Base-by-base conservation (phyloP, 2,329 filamentous ascomycete species). In the Massarina eburnea region DNA sequence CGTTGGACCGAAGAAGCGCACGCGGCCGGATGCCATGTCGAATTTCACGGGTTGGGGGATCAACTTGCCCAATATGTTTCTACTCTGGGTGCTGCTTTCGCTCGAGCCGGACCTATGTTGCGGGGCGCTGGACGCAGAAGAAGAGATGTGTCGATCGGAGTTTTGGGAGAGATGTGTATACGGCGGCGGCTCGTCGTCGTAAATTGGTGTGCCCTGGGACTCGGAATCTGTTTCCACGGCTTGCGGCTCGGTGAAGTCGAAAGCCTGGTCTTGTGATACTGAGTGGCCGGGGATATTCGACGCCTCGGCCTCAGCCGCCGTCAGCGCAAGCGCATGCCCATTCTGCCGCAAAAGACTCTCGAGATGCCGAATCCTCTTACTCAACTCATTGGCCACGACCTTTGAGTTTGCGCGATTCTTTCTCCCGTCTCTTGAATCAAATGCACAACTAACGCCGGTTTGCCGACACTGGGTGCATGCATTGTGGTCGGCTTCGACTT, bases 401-500 rank as follows among this genome's bases (percentile, higher is more conserved):
- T 53, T 50, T 2, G 47, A 53, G 24, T 50, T 53, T 17, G 44
- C 47, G 12, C 50, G 43, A 22, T 76, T 66, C 57, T 76, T 67
- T 22, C 77, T 64, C 54, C 79, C 76, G 59, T 80, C 77, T 49
- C 78, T 76, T 49, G 79, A 76, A 55, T 76, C 77, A n/a, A n/a
- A n/a, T n/a, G n/a, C n/a, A n/a, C n/a, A n/a, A n/a, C n/a, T n/a
- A n/a, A n/a, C n/a, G n/a, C n/a, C n/a, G n/a, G n/a, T n/a, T n/a
- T n/a, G n/a, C n/a, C n/a, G n/a, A n/a, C n/a, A n/a, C n/a, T n/a
- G n/a, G n/a, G n/a, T n/a, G n/a, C n/a, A n/a, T n/a, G n/a, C n/a
- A n/a, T n/a, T n/a, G n/a, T n/a, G n/a, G n/a, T n/a, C n/a, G n/a
- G n/a, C n/a, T n/a, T n/a, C n/a, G n/a, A n/a, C n/a, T n/a, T n/a